phyloP scores from a whole-genome alignment of 345 rosid species.

The Stellera chamaejasme region DNA sequence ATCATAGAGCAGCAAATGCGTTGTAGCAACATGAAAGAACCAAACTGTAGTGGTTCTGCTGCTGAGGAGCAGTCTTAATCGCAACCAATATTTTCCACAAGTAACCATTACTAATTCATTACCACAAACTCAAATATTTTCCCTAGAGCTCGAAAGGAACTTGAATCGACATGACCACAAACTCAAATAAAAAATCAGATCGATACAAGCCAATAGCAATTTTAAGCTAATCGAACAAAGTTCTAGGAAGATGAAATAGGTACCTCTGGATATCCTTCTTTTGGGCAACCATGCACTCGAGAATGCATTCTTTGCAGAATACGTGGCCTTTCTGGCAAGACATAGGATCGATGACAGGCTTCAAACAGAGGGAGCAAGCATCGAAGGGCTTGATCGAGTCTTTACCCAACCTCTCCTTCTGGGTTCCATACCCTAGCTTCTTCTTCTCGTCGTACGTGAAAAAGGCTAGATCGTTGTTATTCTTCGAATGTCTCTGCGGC shows the following conservation, averaged over 20 bases:
- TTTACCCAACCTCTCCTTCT: slow-evolving; percentile 87
- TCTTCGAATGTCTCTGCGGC: slow-evolving; percentile 99
- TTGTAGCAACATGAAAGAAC: no score
- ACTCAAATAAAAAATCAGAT: background rate
- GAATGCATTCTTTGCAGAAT: slow-evolving; percentile 85
- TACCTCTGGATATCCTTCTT: slow-evolving; percentile 86
- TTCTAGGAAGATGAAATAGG: background rate
- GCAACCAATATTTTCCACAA: no score
- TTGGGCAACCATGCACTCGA: slow-evolving; percentile 81
- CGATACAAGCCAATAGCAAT: background rate
- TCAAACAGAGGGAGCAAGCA: slow-evolving; percentile 90
- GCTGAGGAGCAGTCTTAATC: no score
- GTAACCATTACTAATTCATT: no score
- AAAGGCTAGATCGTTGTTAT: slow-evolving; percentile 91
- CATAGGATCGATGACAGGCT: slow-evolving; percentile 81
- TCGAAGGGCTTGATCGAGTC: slow-evolving; percentile 96
- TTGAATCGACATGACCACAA: background rate
- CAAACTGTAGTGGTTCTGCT: no score
- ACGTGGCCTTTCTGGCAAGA: slow-evolving; percentile 92
- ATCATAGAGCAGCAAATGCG: no score
- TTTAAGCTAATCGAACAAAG: background rate
- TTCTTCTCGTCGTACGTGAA: slow-evolving; percentile 98
- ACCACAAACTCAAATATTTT: background rate
- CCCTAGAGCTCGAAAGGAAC: no score
- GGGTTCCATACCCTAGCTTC: slow-evolving; percentile 93